These are phyloP conservation scores for Gnomoniopsis sp. DNA, from an alignment of 2,329 filamentous ascomycete genomes.

Conservation along the genomic window DNA sequence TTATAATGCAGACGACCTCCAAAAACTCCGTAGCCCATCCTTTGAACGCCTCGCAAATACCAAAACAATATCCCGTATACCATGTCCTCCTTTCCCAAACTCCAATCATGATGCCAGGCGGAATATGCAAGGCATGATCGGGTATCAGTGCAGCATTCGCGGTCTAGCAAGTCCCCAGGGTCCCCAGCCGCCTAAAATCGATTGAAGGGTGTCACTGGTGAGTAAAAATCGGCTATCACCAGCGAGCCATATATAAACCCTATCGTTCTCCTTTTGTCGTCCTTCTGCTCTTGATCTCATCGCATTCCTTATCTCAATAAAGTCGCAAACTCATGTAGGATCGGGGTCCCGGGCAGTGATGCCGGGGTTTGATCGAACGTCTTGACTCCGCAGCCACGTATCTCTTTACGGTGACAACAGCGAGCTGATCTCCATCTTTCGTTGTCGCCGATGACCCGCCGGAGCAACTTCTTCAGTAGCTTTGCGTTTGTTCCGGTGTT, in stretches of 20 bases:
- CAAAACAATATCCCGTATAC: not conserved
- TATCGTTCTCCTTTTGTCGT: not conserved
- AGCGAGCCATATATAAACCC: not conserved
- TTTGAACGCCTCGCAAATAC: not conserved
- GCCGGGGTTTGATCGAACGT: no score
- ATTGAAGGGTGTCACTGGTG: not conserved
- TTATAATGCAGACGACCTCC: not conserved
- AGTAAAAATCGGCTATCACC: not conserved
- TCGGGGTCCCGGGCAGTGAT: no score
- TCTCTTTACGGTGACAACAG: no score
- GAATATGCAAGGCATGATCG: not conserved
- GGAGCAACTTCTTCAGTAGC: not conserved
- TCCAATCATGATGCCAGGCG: not conserved
- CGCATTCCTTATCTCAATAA: not conserved
- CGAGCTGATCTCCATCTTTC: not conserved
- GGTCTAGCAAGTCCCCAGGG: not conserved
- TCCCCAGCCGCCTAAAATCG: not conserved
- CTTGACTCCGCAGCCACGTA: no score
- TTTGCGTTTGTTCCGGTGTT: not conserved
- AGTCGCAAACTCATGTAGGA: no score
- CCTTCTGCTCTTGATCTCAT: not conserved
- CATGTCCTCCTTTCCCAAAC: not conserved
- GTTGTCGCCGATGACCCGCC: not conserved
- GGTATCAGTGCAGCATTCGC: not conserved
- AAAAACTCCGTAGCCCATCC: not conserved